phyloP scores from a whole-genome alignment of 305 asterid species.

The Plantago lanceolata region DNA sequence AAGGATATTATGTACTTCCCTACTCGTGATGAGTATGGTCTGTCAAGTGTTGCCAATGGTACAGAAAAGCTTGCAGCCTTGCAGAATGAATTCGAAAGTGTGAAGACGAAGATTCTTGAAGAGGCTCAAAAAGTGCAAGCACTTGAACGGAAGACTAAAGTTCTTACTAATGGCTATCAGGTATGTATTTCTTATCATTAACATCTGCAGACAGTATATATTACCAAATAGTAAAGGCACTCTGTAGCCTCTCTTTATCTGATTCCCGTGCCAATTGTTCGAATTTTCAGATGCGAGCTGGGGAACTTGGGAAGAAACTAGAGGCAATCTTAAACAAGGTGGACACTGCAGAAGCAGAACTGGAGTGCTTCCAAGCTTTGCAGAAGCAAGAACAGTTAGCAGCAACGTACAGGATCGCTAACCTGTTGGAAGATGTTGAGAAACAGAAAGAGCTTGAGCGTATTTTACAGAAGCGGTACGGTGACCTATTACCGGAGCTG shows the following conservation, averaged over 20 bases:
- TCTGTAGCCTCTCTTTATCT: neutral
- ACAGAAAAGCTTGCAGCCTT: constrained; percentile 74
- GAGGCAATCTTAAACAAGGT: constrained; percentile 71
- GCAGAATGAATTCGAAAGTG: constrained; percentile 76
- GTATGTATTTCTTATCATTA: constrained; percentile 34
- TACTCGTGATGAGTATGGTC: constrained; percentile 69
- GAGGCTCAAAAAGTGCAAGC: constrained; percentile 80
- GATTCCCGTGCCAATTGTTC: neutral
- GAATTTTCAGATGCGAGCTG: constrained; percentile 57
- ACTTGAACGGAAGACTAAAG: constrained; percentile 76
- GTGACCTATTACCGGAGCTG: constrained; percentile 52
- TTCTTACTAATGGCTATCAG: constrained; percentile 88
- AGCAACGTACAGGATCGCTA: constrained; percentile 67
- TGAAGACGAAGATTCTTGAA: constrained; percentile 80
- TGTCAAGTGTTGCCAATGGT: constrained; percentile 85
- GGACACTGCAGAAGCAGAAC: constrained; percentile 82
- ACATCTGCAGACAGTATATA: neutral
- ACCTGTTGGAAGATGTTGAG: constrained; percentile 94
- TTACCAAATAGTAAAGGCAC: too few relatives aligned
- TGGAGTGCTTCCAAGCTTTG: constrained; percentile 73
- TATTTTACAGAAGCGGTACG: constrained; percentile 45
- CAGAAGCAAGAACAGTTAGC: constrained; percentile 77
- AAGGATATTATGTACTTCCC: constrained; percentile 89
- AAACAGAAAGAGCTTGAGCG: constrained; percentile 89
- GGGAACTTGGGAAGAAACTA: constrained; percentile 66